Base-by-base conservation (phyloP, 805 yeast species). In the Ogataea wickerhamii region DNA sequence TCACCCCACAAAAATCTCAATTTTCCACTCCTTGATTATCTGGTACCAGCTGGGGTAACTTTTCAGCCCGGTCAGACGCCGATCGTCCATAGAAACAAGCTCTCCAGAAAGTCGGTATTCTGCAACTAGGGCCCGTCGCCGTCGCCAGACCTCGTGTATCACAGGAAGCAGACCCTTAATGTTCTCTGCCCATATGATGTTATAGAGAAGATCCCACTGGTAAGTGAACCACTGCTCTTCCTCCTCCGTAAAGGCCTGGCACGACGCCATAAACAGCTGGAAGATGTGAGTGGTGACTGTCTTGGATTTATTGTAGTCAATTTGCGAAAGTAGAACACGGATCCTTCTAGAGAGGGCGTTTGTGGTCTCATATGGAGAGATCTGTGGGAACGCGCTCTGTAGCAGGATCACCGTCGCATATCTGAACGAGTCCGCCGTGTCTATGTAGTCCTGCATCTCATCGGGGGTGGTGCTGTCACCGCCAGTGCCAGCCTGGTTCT, bases 221-320 rank as follows among this genome's bases (percentile, higher is more conserved):
- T 37, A 14, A 10, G 35, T 11, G 26, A 40, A 38, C 52, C 48
- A 48, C 3, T 12, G 18, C 14, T 37, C 22, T 12, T 49, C 45
- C 6, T 30, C 36, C 3, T 7, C 18, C 5, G 29, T 16, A 17
- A 32, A 19, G 4, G 42, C 41, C 18, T 50, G 53, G 26, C 53
- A 48, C 3, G 48, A 37, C 4, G 48, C 48, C 7, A 48, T 33
- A 25, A 50, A 48, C 16, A 50, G 34, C 11, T 50, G 51, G 19
- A 34, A 44, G 22, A 42, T 26, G 18, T 47, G 48, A 11, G 40
- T 41, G 12, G 46, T 41, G 10, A 32, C 36, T 2, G 53, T 44
- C 14, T 40, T 26, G 5, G 50, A 41, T 3, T 18, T 22, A 6
- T 33, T 25, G 21, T 41, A 28, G 18, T 46, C 40, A 18, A 42